Evolutionary conservation across 352 stramenopile species (phyloP).

Genomic region (Pythium aquatile): DNA sequence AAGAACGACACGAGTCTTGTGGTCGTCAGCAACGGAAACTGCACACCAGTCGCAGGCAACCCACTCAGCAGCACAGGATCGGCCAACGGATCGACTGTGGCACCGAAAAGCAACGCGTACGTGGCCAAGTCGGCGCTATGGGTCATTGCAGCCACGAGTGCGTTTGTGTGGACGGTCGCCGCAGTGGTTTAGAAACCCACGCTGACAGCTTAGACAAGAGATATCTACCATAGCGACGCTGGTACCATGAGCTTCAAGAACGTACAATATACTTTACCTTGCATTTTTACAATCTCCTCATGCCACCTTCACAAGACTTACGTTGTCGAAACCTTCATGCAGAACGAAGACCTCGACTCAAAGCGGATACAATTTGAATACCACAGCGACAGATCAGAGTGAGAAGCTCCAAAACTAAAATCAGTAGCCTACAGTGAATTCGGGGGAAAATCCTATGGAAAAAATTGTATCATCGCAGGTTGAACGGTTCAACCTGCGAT

Average conservation of each 20-base stretch:
- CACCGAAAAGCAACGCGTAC: not conserved
- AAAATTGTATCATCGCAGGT: too few relatives aligned
- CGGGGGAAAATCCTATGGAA: too few relatives aligned
- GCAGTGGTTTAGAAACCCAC: constrained; percentile 8
- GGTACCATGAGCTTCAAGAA: not conserved
- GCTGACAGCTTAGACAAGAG: not conserved
- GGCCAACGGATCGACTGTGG: not conserved
- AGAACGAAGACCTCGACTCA: too few relatives aligned
- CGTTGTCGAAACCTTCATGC: too few relatives aligned
- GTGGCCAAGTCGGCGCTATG: constrained; percentile 9
- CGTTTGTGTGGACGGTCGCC: constrained; percentile 1
- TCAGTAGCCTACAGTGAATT: too few relatives aligned
- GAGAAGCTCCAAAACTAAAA: too few relatives aligned
- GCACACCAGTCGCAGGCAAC: not conserved
- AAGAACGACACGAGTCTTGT: constrained; percentile 21
- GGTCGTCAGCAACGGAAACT: constrained; percentile 22
- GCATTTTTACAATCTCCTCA: too few relatives aligned
- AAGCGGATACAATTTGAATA: too few relatives aligned
- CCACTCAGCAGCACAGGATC: not conserved
- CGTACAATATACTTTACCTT: too few relatives aligned
- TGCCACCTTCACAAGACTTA: too few relatives aligned
- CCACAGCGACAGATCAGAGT: too few relatives aligned
- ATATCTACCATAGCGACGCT: not conserved
- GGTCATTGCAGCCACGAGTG: constrained; percentile 4
- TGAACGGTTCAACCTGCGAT: too few relatives aligned